Base-by-base conservation (phyloP, 257 asterid species). In the Avicennia marina region DNA sequence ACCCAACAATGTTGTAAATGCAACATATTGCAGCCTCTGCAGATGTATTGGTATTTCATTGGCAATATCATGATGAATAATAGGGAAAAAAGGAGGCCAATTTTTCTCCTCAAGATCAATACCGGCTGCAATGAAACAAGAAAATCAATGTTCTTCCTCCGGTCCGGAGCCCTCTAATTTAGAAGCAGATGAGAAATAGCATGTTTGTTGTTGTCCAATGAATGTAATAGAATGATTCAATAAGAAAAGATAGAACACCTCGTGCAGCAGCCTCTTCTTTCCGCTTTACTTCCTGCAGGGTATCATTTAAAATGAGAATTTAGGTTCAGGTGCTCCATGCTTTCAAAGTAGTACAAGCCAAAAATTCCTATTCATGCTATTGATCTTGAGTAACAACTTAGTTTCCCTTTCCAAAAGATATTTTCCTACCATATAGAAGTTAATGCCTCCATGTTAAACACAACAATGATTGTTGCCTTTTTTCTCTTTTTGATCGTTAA, bases 1-100 rank as follows among this genome's bases (percentile, higher is more conserved):
- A 90, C 98, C 98, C 77, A 90, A 75, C 39, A 78, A 83, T 65
- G 94, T 85, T 62, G 98, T 75, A 72, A 90, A 85, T 42, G 98
- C 96, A 67, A 90, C 94, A 59, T 90, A 90, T 62, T 87, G 98
- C 65, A 90, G 72, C 83, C 68, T 87, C 75, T 90, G 98, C 54
- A 90, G 82, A 72, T 90, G 98, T 64, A 90, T 69, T 34, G 98
- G 98, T 64, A 87, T 90, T 62, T 90, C 98, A 75, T 83, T 90
- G 5, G 91, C 91, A 38, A 90, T 78, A 65, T 90, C 98, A 53
- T 90, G 96, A 72, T 90, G 98, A 57, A 90, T 90, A 29, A 90
- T 83, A 15, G 98, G 98, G 63, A 90, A 85, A 83, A 87, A 90
- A 0, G 98, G 91, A 61, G 98, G 98, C 98, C 98, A 90, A 45